Conservation (phyloP, 129 eudicot species). For the Flaveria robusta region DNA sequence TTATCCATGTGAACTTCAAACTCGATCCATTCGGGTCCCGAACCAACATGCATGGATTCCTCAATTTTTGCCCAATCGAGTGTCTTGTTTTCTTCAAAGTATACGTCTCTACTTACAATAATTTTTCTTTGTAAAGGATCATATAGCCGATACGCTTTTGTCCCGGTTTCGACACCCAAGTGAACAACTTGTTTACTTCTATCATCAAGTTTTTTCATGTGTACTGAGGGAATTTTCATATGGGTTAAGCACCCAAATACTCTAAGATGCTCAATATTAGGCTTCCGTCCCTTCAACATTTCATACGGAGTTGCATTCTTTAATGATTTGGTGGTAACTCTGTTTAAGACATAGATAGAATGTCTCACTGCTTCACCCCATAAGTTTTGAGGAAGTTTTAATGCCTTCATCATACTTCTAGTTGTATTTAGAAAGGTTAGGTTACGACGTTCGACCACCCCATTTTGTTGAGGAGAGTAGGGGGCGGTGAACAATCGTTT, state of each 20-base stretch:
- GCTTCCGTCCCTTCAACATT: neutral
- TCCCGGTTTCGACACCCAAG: neutral
- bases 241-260: neutral
- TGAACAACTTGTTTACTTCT: neutral
- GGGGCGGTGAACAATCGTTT: neutral
- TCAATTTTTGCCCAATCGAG: neutral
- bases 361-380: neutral
- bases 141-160: neutral
- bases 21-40: neutral
- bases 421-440: neutral
- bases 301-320: neutral
- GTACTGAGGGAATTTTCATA: neutral
- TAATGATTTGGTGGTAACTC: neutral
- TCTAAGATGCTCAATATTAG: neutral
- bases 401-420: neutral
- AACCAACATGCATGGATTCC: neutral
- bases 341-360: too few species aligned
- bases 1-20: neutral
- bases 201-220: neutral
- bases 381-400: neutral
- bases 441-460: too few species aligned
- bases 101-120: neutral
- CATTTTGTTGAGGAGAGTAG: neutral
- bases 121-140: neutral
- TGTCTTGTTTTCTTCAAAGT: neutral